Conservation (phyloP, 2,329 filamentous ascomycete genomes). For the Exophiala calicioides region DNA sequence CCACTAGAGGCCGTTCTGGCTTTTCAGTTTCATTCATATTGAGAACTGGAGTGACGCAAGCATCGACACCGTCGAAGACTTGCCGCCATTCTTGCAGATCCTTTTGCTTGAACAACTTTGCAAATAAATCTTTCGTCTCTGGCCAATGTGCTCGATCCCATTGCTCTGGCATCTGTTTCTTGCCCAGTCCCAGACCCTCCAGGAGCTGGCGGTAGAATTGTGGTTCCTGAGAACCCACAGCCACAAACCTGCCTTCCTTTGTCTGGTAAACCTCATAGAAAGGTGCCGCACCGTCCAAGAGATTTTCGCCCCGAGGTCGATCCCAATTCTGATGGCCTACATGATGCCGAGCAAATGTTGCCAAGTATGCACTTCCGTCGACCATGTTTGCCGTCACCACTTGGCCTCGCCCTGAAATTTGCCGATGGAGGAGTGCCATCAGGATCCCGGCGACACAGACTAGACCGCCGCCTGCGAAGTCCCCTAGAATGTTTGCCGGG, state of each 20-base stretch:
- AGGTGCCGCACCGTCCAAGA: constrained; percentile 80
- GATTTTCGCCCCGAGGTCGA: constrained; percentile 69
- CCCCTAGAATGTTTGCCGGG: constrained; percentile 82
- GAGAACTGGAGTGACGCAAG: constrained; percentile 86
- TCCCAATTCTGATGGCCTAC: constrained; percentile 64
- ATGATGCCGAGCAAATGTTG: constrained; percentile 71
- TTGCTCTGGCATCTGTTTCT: constrained; percentile 45
- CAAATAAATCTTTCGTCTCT: constrained; percentile 62
- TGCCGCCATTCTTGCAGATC: constrained; percentile 77
- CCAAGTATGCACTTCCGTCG: constrained; percentile 77
- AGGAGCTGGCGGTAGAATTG: constrained; percentile 74
- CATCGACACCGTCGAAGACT: constrained; percentile 85
- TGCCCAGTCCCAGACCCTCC: constrained; percentile 61
- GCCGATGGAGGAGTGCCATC: constrained; percentile 64
- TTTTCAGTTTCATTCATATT: constrained; percentile 69
- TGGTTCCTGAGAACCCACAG: constrained; percentile 83
- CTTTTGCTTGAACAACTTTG: constrained; percentile 64
- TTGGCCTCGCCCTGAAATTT: constrained; percentile 69
- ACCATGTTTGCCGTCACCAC: constrained; percentile 97
- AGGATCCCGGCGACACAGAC: constrained; percentile 79
- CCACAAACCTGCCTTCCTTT: constrained; percentile 72
- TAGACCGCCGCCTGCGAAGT: constrained; percentile 87
- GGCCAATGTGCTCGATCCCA: constrained; percentile 67
- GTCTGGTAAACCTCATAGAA: constrained; percentile 90
- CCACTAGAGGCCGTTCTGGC: constrained; percentile 46